A percentile compares a stretch with the other conserved stretches of the same genome.
phyloP scores from a whole-genome alignment of 768 basidiomycete genomes.

The Tylopilus plumbeoviolaceoides region DNA sequence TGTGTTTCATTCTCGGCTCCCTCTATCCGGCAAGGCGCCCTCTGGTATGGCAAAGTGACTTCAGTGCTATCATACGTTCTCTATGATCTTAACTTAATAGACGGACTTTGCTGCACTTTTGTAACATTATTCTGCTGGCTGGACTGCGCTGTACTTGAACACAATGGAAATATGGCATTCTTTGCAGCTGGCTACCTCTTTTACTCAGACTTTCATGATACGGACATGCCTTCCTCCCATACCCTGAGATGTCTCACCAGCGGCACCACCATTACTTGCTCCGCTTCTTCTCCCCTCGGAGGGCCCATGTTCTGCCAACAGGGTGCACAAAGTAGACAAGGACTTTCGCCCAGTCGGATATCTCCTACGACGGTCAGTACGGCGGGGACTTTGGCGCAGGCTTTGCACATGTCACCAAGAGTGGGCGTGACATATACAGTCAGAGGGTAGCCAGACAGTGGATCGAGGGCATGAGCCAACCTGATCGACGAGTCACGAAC shows the following conservation, averaged over 20 bases:
- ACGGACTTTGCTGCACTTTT: slow-evolving; percentile 13
- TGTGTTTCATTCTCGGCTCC: slow-evolving; percentile 7
- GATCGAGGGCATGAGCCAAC: slow-evolving; percentile 55
- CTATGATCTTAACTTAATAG: slow-evolving; percentile 28
- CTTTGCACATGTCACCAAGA: slow-evolving; percentile 60
- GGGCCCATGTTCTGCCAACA: slow-evolving; percentile 74
- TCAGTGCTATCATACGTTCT: slow-evolving; percentile 12
- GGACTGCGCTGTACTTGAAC: slow-evolving; percentile 6
- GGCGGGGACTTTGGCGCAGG: slow-evolving; percentile 68
- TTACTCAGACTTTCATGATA: not conserved
- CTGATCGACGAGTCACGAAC: slow-evolving; percentile 34
- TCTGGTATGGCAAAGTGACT: slow-evolving; percentile 13
- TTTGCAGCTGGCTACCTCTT: not conserved
- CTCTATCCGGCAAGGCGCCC: not conserved
- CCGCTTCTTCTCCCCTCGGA: slow-evolving; percentile 37
- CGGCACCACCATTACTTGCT: slow-evolving; percentile 46
- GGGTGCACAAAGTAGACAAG: slow-evolving; percentile 64
- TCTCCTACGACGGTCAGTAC: slow-evolving; percentile 66
- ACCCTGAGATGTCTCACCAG: slow-evolving; percentile 41
- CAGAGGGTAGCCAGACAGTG: slow-evolving; percentile 57
- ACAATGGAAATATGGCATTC: not conserved
- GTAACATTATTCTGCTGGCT: slow-evolving; percentile 6
- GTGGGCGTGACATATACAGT: slow-evolving; percentile 62
- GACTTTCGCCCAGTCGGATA: slow-evolving; percentile 71
- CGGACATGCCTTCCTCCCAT: slow-evolving; percentile 14